phyloP scores from a whole-genome alignment of 108 stramenopile species.

The Nitzschia sp. region DNA sequence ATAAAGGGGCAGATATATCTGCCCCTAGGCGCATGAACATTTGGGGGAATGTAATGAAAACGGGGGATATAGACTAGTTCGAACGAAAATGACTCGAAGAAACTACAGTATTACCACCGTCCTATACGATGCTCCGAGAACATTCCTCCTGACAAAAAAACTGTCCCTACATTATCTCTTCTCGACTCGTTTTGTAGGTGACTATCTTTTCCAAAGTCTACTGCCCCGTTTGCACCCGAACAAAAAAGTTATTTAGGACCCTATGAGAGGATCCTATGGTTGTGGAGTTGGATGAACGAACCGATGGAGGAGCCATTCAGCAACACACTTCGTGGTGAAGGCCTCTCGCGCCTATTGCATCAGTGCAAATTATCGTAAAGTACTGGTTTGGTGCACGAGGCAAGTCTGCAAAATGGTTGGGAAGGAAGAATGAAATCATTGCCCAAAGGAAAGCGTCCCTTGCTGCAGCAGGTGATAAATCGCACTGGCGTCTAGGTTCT shows the following conservation, averaged over 20 bases:
- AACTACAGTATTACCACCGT: too few relatives aligned
- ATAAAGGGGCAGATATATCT: too few relatives aligned
- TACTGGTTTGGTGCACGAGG: too few relatives aligned
- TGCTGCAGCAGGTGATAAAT: not conserved
- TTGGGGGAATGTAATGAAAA: too few relatives aligned
- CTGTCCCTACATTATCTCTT: not conserved
- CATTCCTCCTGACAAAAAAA: not conserved
- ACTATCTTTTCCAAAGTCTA: conserved; percentile 66
- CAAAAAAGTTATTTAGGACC: conserved; percentile 57
- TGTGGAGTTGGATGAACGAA: conserved; percentile 62
- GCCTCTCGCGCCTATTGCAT: too few relatives aligned
- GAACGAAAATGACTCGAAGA: too few relatives aligned
- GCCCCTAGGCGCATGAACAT: too few relatives aligned
- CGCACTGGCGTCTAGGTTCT: not conserved
- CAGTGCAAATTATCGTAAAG: too few relatives aligned
- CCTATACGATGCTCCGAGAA: not conserved
- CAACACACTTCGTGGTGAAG: too few relatives aligned
- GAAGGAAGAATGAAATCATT: too few relatives aligned
- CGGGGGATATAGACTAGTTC: too few relatives aligned
- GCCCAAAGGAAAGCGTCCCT: not conserved
- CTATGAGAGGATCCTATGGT: conserved; percentile 45
- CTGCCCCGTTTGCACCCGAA: conserved; percentile 72
- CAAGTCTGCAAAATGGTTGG: too few relatives aligned
- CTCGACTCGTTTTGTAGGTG: conserved; percentile 15
- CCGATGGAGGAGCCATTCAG: conserved; percentile 61